Conservation (phyloP, 805 yeast genomes). For the Maudiozyma turicensis region DNA sequence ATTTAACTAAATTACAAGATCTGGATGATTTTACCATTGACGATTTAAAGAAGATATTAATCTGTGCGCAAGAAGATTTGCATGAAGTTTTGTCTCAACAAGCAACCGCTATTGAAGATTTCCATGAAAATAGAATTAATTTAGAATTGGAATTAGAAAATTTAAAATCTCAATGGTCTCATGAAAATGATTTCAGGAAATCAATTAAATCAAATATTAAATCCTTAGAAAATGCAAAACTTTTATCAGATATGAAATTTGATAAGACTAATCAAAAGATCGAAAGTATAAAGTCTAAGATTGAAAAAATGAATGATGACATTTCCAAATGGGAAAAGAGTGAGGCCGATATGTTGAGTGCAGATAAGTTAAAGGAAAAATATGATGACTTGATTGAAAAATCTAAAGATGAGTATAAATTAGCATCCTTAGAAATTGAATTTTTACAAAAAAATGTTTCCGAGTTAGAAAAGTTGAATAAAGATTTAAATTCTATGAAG, state of each 20-base stretch:
- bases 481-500: constrained; percentile 15
- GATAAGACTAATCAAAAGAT: constrained; percentile 24
- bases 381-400: constrained; percentile 7
- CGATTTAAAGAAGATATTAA: constrained; percentile 25
- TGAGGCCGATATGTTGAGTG: constrained; percentile 12
- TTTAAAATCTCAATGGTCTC: constrained; percentile 25
- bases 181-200: constrained; percentile 26
- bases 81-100: constrained; percentile 27
- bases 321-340: constrained; percentile 20
- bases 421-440: constrained; percentile 3
- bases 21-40: constrained; percentile 24
- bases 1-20: constrained; percentile 21
- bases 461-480: constrained; percentile 13
- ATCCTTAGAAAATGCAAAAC: constrained; percentile 26
- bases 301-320: constrained; percentile 21
- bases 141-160: constrained; percentile 23
- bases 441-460: constrained; percentile 15
- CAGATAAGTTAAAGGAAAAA: constrained; percentile 8
- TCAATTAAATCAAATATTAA: constrained; percentile 27
- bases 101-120: constrained; percentile 19
- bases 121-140: constrained; percentile 22
- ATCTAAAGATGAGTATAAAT: constrained; percentile 7
- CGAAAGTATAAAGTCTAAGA: constrained; percentile 16
- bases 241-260: constrained; percentile 24
- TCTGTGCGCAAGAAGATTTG: constrained; percentile 28